Base-by-base conservation (phyloP, 306 rosid genomes). In the Senna tora region DNA sequence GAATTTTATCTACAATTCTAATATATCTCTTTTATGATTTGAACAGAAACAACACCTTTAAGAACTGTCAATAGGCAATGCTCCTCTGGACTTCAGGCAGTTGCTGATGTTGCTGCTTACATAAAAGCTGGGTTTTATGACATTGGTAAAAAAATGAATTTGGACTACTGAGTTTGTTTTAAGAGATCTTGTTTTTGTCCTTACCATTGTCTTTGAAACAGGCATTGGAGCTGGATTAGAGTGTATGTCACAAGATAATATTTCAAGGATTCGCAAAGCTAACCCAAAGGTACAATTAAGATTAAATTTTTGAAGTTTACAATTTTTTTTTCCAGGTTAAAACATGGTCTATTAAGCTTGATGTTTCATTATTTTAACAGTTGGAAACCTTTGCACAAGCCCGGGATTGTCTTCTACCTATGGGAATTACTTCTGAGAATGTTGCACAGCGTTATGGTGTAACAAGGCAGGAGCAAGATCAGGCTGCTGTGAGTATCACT, bases 71-170 rank as follows among this genome's bases (percentile, higher is more conserved):
- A 94, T 75, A 79, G 97, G 74, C 98, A 89, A 83, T 94, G 98
- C 75, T 94, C 98, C 22, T 94, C 97, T 0, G 96, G 98, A 67
- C 97, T 91, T 73, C 97, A 94, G 77, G 97, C 98, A 7, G 97
- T 91, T 73, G 85, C 97, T 76, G 98, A 94, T 77, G 92, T 94
- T 71, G 98, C 97, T 83, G 94, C 98, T 54, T 80, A 78, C 66
- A 91, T 94, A 47, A 89, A 87, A 82, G 92, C 96, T 7, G 97
- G 98, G 38, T 89, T 80, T 76, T 94, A 87, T 70, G 96, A 89
- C 50, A 83, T 94, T 64, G 97, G 98, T 94, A 63, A 25, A 25
- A 75, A 88, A 57, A 49, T 17, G 62, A 59, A 20, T 53, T 65
- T 67, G 13, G 42, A 38, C 14, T 69, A 1, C 59, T 2, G 39